Conservation (phyloP, 768 basidiomycete species). For the Mycena alexandri region DNA sequence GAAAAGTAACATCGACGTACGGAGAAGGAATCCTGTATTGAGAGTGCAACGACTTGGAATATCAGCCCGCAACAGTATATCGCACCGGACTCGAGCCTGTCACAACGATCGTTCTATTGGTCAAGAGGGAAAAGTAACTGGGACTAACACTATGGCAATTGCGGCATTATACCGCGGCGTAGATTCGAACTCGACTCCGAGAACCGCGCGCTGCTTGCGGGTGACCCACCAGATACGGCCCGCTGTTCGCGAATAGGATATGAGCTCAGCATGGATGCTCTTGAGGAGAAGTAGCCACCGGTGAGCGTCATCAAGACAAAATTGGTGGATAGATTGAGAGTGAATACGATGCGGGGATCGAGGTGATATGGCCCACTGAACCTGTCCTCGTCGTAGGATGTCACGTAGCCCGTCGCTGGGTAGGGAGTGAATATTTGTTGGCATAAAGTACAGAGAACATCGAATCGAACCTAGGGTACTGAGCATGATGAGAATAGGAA, state of each 20-base stretch:
- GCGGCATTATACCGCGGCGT: conserved; percentile 20
- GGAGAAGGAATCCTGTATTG: conserved; percentile 2
- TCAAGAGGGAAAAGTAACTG: background rate
- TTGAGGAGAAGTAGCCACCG: background rate
- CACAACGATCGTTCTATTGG: background rate
- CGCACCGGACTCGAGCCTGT: conserved; percentile 29
- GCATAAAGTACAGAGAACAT: too few relatives aligned
- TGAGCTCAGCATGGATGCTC: too few relatives aligned
- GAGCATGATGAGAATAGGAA: conserved; percentile 23
- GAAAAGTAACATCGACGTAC: conserved; percentile 4
- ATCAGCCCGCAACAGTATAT: conserved; percentile 29
- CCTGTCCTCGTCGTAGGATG: conserved; percentile 33
- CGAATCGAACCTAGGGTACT: conserved; percentile 19
- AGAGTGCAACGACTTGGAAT: conserved; percentile 21
- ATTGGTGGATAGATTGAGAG: conserved; percentile 23
- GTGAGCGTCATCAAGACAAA: conserved; percentile 26
- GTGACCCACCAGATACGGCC: conserved; percentile 32
- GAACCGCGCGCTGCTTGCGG: conserved; percentile 8
- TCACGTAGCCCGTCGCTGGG: conserved; percentile 27
- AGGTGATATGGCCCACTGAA: conserved; percentile 1
- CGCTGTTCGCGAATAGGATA: background rate
- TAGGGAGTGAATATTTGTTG: too few relatives aligned
- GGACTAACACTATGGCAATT: conserved; percentile 23
- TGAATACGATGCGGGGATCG: conserved; percentile 28
- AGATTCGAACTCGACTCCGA: conserved; percentile 6